A percentile compares a stretch with the other conserved stretches of the same genome.
Evolutionary conservation across 2,329 filamentous ascomycete species (phyloP).

Genomic region (Hymenoscyphus occultus): DNA sequence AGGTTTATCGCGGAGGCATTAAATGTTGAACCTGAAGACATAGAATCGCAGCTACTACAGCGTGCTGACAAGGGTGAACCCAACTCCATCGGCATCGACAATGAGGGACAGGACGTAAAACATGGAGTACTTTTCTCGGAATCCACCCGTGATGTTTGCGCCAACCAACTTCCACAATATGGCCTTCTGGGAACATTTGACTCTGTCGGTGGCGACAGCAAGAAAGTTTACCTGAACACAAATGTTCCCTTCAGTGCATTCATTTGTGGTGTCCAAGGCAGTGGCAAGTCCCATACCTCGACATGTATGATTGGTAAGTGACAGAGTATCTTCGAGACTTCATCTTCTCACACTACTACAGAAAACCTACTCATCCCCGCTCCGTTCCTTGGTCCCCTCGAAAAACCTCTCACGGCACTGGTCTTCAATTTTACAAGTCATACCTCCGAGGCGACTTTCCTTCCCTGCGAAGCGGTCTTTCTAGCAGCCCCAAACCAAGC

Average conservation of each 20-base stretch:
- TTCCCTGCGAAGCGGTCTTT: slow-evolving; percentile 8
- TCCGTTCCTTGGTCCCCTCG: not conserved
- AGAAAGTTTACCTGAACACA: slow-evolving; percentile 4
- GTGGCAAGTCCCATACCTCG: slow-evolving; percentile 12
- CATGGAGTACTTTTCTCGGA: not conserved
- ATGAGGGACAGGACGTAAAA: not conserved
- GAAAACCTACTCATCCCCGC: slow-evolving; percentile 4
- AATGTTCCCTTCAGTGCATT: slow-evolving; percentile 9
- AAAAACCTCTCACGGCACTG: slow-evolving; percentile 1
- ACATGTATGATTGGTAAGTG: slow-evolving; percentile 8
- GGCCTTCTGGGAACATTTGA: not conserved
- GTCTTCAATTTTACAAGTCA: slow-evolving; percentile 3
- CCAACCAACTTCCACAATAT: not conserved
- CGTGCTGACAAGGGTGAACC: not conserved
- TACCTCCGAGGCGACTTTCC: slow-evolving; percentile 5
- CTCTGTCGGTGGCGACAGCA: not conserved
- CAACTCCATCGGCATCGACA: not conserved
- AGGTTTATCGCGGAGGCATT: not conserved
- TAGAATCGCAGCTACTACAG: not conserved
- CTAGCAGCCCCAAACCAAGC: slow-evolving; percentile 1
- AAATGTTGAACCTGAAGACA: too few relatives aligned
- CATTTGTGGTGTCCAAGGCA: slow-evolving; percentile 11
- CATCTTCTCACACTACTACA: not conserved
- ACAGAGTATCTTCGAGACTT: not conserved
- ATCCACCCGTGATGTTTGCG: not conserved